Percentiles rank a stretch among this genome's conserved stretches.
Evolutionary conservation across 768 basidiomycete species (phyloP).

Genomic region (Macrolepiota albuminosa): DNA sequence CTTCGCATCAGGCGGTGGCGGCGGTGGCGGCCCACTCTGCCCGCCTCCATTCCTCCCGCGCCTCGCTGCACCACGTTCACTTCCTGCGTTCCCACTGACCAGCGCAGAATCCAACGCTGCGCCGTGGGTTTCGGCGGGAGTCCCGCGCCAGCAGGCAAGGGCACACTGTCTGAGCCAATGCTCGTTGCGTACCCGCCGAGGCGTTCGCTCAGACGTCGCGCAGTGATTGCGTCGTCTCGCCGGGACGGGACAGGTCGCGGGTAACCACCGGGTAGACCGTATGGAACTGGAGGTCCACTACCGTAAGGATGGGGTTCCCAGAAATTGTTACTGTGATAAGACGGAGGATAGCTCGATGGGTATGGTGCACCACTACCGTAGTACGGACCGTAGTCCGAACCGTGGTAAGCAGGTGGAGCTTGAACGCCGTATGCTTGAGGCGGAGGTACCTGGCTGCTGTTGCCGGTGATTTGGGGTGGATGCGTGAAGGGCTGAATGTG

Average conservation of each 20-base stretch:
- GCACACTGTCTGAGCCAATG: conserved; percentile 26
- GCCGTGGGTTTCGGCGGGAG: conserved; percentile 75
- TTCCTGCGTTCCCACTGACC: conserved; percentile 43
- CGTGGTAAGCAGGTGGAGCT: conserved; percentile 44
- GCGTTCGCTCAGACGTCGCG: conserved; percentile 71
- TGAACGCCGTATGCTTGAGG: conserved; percentile 85
- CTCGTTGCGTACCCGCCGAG: conserved; percentile 70
- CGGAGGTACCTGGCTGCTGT: conserved; percentile 63
- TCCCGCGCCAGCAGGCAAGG: conserved; percentile 62
- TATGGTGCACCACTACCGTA: conserved; percentile 26
- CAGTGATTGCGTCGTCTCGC: conserved; percentile 54
- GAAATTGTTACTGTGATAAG: conserved; percentile 30
- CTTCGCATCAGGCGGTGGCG: conserved; percentile 84
- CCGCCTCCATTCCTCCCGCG: conserved; percentile 29
- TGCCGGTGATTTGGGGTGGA: conserved; percentile 65
- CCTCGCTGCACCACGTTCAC: conserved; percentile 32
- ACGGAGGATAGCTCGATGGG: conserved; percentile 39
- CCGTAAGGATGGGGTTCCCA: conserved; percentile 42
- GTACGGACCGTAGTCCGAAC: conserved; percentile 30
- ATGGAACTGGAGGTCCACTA: conserved; percentile 30
- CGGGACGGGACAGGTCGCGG: conserved; percentile 39
- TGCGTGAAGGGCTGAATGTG: conserved; percentile 83
- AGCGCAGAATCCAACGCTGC: conserved; percentile 48
- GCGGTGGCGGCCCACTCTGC: conserved; percentile 53
- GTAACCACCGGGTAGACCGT: conserved; percentile 29